phyloP scores from a whole-genome alignment of 2,329 filamentous ascomycete genomes.

The Cytospora piceae region DNA sequence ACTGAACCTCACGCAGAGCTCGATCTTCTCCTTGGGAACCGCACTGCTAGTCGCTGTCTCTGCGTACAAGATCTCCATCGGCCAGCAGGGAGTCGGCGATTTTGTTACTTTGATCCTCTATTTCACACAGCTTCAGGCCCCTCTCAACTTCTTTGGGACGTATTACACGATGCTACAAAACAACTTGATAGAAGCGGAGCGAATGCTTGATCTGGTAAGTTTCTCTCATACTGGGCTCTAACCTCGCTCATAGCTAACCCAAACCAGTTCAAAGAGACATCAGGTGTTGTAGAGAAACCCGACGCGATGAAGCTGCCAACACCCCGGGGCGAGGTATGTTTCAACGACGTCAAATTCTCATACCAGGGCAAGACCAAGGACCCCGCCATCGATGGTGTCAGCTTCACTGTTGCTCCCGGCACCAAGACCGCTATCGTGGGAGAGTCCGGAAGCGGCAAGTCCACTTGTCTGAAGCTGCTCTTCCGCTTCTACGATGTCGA shows the following conservation, averaged over 20 bases:
- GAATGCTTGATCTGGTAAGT: constrained; percentile 45
- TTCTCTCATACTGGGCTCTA: fast-evolving
- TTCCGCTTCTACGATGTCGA: constrained; percentile 56
- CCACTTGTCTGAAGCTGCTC: constrained; percentile 53
- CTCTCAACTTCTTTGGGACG: constrained; percentile 63
- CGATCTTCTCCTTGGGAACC: constrained; percentile 65
- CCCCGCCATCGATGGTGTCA: constrained; percentile 45
- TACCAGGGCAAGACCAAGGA: constrained; percentile 45
- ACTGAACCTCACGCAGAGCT: constrained; percentile 65
- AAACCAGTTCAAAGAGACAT: constrained; percentile 46
- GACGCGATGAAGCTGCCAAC: constrained; percentile 41
- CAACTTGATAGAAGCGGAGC: constrained; percentile 51
- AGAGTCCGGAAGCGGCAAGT: constrained; percentile 52
- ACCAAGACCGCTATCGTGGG: constrained; percentile 52
- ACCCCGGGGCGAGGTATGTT: constrained; percentile 45
- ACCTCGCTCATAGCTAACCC: neutral
- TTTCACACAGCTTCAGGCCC: constrained; percentile 63
- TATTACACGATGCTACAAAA: constrained; percentile 52
- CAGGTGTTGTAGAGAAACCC: constrained; percentile 47
- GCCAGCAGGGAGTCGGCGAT: constrained; percentile 55
- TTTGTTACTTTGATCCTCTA: constrained; percentile 62
- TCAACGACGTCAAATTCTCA: constrained; percentile 48
- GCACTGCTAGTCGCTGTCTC: constrained; percentile 64
- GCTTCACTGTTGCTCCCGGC: constrained; percentile 47
- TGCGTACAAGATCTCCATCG: constrained; percentile 63